phyloP scores from a whole-genome alignment of 306 rosid species.

The Trichosanthes truncata region DNA sequence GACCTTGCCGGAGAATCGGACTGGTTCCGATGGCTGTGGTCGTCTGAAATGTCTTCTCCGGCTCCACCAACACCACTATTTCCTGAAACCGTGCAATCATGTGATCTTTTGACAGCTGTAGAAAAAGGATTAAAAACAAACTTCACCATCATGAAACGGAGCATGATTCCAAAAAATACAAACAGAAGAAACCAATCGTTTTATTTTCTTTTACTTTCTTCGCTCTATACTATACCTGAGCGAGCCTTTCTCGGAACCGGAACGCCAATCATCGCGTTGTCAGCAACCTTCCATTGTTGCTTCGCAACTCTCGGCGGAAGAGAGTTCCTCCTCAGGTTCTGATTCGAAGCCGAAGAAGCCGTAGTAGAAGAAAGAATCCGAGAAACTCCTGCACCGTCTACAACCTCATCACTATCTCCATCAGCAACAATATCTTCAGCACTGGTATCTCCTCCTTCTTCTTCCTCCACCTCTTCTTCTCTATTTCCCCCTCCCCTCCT shows the following conservation, averaged over 20 bases:
- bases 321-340: constrained; percentile 27
- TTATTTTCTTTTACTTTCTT: not conserved
- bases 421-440: constrained; percentile 35
- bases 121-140: constrained; percentile 8
- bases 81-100: constrained; percentile 30
- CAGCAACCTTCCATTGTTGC: constrained; percentile 25
- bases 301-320: constrained; percentile 15
- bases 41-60: constrained; percentile 16
- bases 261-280: constrained; percentile 39
- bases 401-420: constrained; percentile 25
- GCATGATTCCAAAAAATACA: not conserved
- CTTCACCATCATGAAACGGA: not conserved
- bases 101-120: constrained; percentile 48
- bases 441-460: constrained; percentile 25
- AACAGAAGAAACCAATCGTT: not conserved
- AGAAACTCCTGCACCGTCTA: constrained; percentile 20
- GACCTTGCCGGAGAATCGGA: constrained; percentile 12
- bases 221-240: constrained; percentile 43
- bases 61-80: constrained; percentile 28
- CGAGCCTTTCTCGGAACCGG: constrained; percentile 71
- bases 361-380: constrained; percentile 22
- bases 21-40: constrained; percentile 18
- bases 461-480: constrained; percentile 20
- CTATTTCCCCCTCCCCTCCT: constrained; percentile 30
- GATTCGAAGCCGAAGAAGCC: constrained; percentile 18